Conservation (phyloP, 768 basidiomycete species). For the Ramaria sp. region DNA sequence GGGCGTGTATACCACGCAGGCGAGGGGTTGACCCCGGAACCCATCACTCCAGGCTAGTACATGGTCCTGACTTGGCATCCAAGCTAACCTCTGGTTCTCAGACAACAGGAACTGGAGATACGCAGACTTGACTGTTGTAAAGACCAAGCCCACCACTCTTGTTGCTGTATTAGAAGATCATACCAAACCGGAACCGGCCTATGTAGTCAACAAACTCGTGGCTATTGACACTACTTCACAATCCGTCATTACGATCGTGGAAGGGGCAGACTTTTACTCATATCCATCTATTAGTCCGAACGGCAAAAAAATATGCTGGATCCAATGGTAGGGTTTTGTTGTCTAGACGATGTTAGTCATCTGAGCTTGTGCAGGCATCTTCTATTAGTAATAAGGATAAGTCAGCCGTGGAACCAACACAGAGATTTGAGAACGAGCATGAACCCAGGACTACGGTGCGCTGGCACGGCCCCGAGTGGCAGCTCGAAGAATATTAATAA, state of each 20-base stretch:
- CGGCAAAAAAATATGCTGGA: constrained; percentile 48
- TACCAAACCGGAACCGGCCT: constrained; percentile 38
- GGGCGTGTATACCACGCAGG: constrained; percentile 38
- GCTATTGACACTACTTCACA: constrained; percentile 40
- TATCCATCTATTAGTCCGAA: constrained; percentile 49
- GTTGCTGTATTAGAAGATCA: constrained; percentile 66
- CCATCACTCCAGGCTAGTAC: constrained; percentile 52
- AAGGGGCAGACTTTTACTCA: constrained; percentile 66
- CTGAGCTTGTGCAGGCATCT: constrained; percentile 22
- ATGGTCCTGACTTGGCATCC: background rate
- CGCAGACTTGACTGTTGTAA: constrained; percentile 53
- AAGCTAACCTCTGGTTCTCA: constrained; percentile 8
- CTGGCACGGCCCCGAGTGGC: too few relatives aligned
- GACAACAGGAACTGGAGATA: constrained; percentile 47
- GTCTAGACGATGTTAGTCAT: too few relatives aligned
- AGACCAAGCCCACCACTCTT: constrained; percentile 39
- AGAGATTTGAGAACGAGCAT: too few relatives aligned
- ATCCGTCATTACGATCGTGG: constrained; percentile 33
- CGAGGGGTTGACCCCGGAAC: constrained; percentile 24
- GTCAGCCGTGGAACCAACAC: too few relatives aligned
- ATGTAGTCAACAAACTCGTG: constrained; percentile 46
- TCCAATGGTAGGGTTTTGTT: constrained; percentile 39
- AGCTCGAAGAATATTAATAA: too few relatives aligned
- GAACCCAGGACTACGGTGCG: too few relatives aligned
- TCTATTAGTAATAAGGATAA: too few relatives aligned